These are phyloP conservation scores for Chlorella sp. DNA, from an alignment of 139 green algal genomes.

Conservation along the genomic window DNA sequence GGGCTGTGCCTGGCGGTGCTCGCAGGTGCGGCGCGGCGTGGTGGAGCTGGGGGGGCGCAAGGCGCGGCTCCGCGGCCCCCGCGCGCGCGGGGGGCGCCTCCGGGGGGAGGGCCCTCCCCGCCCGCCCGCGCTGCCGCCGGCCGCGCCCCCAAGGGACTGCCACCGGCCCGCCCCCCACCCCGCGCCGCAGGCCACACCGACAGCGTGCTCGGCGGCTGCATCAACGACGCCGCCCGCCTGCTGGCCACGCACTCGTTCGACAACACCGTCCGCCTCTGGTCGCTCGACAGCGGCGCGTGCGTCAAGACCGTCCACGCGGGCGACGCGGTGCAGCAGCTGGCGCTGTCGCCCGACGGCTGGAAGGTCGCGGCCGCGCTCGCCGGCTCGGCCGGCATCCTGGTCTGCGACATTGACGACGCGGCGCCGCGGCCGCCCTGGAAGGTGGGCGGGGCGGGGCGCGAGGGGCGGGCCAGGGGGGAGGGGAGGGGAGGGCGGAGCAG, in stretches of 20 bases:
- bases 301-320: slow-evolving; percentile 33
- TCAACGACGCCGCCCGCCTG: slow-evolving; percentile 29
- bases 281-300: slow-evolving; percentile 25
- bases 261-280: slow-evolving; percentile 46
- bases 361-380: slow-evolving; percentile 39
- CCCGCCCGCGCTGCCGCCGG: too few relatives aligned
- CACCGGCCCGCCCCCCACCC: background rate
- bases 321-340: slow-evolving; percentile 25
- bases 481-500: too few relatives aligned
- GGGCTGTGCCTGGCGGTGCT: slow-evolving; percentile 45
- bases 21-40: background rate
- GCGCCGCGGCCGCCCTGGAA: background rate
- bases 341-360: slow-evolving; percentile 35
- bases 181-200: slow-evolving; percentile 25
- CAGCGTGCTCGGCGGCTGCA: slow-evolving; percentile 23
- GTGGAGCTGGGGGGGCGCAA: too few relatives aligned
- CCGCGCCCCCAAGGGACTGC: too few relatives aligned
- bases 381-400: slow-evolving; percentile 21
- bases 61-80: too few relatives aligned
- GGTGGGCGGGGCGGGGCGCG: slow-evolving; percentile 7
- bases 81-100: too few relatives aligned
- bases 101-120: too few relatives aligned
- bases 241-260: slow-evolving; percentile 58
- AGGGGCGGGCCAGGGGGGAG: too few relatives aligned
- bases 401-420: slow-evolving; percentile 39